Base-by-base conservation (phyloP, 2,329 filamentous ascomycete species). In the Purpureocillium takamizusanense region DNA sequence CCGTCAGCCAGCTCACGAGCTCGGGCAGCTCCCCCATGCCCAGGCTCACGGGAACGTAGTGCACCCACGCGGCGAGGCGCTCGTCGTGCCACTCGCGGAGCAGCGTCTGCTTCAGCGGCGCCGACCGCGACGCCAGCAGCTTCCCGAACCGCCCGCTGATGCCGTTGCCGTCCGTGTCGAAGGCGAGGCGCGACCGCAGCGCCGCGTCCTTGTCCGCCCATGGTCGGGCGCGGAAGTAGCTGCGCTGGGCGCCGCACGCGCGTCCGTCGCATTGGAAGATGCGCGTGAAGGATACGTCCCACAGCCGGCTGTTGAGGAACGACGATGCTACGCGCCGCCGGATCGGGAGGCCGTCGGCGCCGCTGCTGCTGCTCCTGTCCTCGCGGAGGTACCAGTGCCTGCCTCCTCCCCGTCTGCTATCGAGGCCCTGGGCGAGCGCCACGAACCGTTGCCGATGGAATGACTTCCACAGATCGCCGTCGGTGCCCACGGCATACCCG, bases 81-180 rank as follows among this genome's bases (percentile, higher is more conserved):
- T 77, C 72, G 42, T 76, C 70, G 42, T 78, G 73, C 75, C 74
- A 78, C 51, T 78, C 74, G 3, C 63, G 59, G 7, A 75, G 53
- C 0, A 76, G 46, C 0, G 71, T 72, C 44, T 70, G 63, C 47
- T 77, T 78, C 13, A 78, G 49, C 0, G 69, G 66, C 1, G 60
- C 47, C 2, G 64, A 68, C 4, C 55, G 59, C 1, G 68, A 73
- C 0, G 65, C 62, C 2, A 78, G 52, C 0, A 77, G 52, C 29
- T 63, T 63, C 47, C 72, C 69, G 47, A 63, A 78, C 1, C 73
- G 65, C 0, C 71, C 73, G 25, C 67, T 73, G 41, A 73, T 69
- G 4, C 69, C 66, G 48, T 77, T 76, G 2, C 74, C 74, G 49
- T 78, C 74, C 2, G 74, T 41, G 41, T 78, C 74, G 38, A 76